Conservation (phyloP, 257 asterid genomes). For the Prunella vulgaris region DNA sequence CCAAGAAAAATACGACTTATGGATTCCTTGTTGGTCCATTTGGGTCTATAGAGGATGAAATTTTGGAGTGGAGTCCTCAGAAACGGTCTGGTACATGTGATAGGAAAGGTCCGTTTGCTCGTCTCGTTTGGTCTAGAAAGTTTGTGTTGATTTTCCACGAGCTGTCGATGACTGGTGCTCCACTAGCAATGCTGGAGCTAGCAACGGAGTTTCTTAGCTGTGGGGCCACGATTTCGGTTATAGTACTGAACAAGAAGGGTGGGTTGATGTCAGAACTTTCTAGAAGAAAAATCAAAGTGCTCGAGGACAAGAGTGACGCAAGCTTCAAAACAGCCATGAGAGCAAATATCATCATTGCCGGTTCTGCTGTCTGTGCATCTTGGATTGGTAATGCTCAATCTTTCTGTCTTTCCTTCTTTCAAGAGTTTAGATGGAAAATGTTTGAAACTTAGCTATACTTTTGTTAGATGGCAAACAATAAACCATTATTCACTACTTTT, state of each 20-base stretch:
- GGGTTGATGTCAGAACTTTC: conserved; percentile 82
- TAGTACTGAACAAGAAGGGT: conserved; percentile 79
- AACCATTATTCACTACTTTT: neutral
- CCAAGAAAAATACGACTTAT: conserved; percentile 63
- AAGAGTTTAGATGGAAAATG: neutral
- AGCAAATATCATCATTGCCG: conserved; percentile 93
- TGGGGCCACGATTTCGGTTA: conserved; percentile 83
- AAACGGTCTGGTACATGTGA: conserved; percentile 90
- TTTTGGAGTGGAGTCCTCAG: conserved; percentile 90
- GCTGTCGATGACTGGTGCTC: conserved; percentile 97
- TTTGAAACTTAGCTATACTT: conserved; percentile 2
- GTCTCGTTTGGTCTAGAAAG: conserved; percentile 96
- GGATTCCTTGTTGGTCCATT: conserved; percentile 91
- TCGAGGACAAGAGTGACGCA: conserved; percentile 65
- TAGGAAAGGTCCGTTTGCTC: conserved; percentile 91
- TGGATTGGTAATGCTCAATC: conserved; percentile 67
- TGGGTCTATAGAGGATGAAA: conserved; percentile 74
- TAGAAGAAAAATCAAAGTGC: conserved; percentile 87
- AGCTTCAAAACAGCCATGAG: conserved; percentile 94
- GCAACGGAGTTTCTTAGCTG: conserved; percentile 96
- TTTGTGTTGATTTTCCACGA: conserved; percentile 92
- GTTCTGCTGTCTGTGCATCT: conserved; percentile 89
- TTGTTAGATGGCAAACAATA: neutral
- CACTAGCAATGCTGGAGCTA: conserved; percentile 97
- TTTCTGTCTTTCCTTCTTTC: neutral